phyloP scores from a whole-genome alignment of 257 asterid species.

The Cruciata laevipes region DNA sequence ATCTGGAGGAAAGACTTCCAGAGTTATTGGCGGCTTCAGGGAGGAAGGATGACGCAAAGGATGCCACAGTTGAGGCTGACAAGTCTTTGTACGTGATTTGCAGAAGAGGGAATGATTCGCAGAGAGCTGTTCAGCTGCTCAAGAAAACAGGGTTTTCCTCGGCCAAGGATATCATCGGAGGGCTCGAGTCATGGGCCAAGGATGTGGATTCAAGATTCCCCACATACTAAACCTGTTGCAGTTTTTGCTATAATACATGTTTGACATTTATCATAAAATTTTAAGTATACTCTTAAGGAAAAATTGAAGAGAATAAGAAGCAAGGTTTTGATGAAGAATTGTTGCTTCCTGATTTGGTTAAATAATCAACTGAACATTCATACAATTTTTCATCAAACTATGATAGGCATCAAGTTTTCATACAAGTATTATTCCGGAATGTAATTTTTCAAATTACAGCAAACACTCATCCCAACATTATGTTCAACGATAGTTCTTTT shows the following conservation, averaged over 20 bases:
- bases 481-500: conserved; percentile 5
- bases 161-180: conserved; percentile 66
- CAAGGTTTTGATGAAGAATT: too few species aligned
- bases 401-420: background rate
- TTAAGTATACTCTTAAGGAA: too few species aligned
- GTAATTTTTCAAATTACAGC: background rate
- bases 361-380: background rate
- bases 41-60: conserved; percentile 23
- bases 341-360: background rate
- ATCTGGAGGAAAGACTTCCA: conserved; percentile 39
- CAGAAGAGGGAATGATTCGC: conserved; percentile 95
- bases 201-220: conserved; percentile 66
- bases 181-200: conserved; percentile 62
- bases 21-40: conserved; percentile 50
- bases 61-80: conserved; percentile 14
- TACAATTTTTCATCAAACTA: background rate
- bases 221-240: conserved; percentile 32
- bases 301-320: too few species aligned
- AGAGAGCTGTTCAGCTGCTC: conserved; percentile 71
- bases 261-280: background rate
- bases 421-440: background rate
- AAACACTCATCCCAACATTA: background rate
- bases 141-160: conserved; percentile 42
- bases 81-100: conserved; percentile 68
- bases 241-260: conserved; percentile 1